Percentiles rank a stretch among this genome's conserved stretches.
Evolutionary conservation across 1,284 basidiomycete species (phyloP).

Genomic region (Fomitopsis pinicola): DNA sequence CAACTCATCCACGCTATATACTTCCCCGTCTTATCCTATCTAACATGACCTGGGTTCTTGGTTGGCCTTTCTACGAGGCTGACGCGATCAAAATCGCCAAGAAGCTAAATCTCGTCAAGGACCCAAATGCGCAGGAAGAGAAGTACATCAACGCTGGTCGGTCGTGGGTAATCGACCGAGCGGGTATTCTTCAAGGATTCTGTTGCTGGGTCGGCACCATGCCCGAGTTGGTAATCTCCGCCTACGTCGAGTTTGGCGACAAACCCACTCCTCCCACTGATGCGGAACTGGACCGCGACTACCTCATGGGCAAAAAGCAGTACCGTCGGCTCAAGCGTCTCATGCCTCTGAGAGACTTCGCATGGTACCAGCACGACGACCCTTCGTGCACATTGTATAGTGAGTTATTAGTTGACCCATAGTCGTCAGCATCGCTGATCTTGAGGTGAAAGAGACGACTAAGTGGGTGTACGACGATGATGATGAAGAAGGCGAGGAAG

Average conservation of each 20-base stretch:
- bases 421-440: no score
- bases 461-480: not conserved
- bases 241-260: not conserved
- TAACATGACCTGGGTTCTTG: not conserved
- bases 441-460: not conserved
- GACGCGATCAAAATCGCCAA: not conserved
- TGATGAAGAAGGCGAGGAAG: not conserved
- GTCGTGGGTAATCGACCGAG: not conserved
- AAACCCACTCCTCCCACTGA: not conserved
- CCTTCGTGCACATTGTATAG: not conserved
- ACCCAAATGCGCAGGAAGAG: not conserved
- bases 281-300: not conserved
- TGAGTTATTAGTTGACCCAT: no score
- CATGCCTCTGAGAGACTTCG: not conserved
- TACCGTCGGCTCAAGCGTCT: not conserved
- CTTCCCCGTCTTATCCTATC: not conserved
- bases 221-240: not conserved
- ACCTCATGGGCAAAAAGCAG: not conserved
- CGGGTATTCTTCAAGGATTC: not conserved
- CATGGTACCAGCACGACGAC: not conserved
- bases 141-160: not conserved
- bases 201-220: not conserved
- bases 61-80: not conserved
- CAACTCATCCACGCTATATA: not conserved
- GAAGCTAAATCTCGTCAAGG: not conserved